phyloP scores from a whole-genome alignment of 78 protist species.

The Isochrysis galbana region DNA sequence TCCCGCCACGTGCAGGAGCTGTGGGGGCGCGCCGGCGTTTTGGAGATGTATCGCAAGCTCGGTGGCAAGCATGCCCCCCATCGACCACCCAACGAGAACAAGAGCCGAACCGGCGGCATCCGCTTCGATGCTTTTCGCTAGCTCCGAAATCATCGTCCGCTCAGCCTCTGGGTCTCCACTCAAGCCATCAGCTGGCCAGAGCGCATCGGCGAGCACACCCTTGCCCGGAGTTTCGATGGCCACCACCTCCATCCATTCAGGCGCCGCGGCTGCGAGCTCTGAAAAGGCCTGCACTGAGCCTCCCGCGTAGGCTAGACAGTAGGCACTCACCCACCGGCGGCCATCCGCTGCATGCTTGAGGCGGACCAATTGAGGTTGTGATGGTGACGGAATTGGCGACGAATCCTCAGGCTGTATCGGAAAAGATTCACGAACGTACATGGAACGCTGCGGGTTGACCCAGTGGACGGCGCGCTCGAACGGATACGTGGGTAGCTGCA shows the following conservation, averaged over 20 bases:
- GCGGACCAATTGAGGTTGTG: not conserved
- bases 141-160: not conserved
- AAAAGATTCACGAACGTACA: not conserved
- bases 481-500: not conserved
- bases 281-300: not conserved
- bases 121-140: not conserved
- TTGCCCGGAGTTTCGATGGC: not conserved
- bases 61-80: conserved; percentile 38
- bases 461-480: not conserved
- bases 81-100: conserved; percentile 35
- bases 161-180: not conserved
- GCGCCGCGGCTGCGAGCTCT: not conserved
- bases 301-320: conserved; percentile 16
- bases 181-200: not conserved
- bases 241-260: conserved; percentile 14
- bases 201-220: not conserved
- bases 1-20: conserved; percentile 19
- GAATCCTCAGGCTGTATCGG: not conserved
- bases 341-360: not conserved
- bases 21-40: not conserved
- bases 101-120: not conserved
- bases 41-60: conserved; percentile 1
- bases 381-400: too few species aligned
- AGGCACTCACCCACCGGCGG: not conserved
- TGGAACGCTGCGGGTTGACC: not conserved